Evolutionary conservation across 441 rosid species (phyloP).

Genomic region (Gossypium aridum): DNA sequence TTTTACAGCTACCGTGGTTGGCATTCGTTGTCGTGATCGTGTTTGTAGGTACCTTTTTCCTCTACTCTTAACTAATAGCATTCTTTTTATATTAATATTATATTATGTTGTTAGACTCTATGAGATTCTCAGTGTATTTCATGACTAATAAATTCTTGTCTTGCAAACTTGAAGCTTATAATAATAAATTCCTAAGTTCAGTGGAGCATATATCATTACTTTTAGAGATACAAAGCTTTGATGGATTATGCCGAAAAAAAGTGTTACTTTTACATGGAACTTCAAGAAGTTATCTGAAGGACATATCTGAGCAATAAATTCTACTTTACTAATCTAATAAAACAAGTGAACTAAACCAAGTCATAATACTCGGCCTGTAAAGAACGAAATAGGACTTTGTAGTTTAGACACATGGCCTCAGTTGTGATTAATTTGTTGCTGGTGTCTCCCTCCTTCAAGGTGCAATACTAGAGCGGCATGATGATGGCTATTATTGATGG

Average conservation of each 20-base stretch:
- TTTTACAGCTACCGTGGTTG: slow-evolving; percentile 82
- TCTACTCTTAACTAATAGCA: neutral
- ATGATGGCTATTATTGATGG: neutral
- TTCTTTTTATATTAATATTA: neutral
- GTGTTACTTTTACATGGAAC: neutral
- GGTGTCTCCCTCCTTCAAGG: neutral
- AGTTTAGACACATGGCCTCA: neutral
- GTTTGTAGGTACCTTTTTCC: slow-evolving; percentile 94
- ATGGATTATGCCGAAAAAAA: neutral
- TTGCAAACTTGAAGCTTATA: neutral
- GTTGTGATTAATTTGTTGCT: neutral
- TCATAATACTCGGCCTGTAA: neutral
- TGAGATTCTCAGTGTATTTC: neutral
- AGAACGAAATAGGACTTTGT: neutral
- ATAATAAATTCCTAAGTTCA: neutral
- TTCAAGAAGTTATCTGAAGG: neutral
- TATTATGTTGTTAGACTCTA: neutral
- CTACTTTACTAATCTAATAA: neutral
- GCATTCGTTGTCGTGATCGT: slow-evolving; percentile 67
- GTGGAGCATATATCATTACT: neutral
- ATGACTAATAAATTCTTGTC: neutral
- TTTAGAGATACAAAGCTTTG: neutral
- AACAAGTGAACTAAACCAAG: neutral
- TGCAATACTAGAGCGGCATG: neutral
- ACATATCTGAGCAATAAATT: neutral